A percentile compares a stretch with the other conserved stretches of the same genome.
These are phyloP conservation scores for Aspergillus sclerotioniger DNA, from an alignment of 495 filamentous ascomycete species.

Conservation along the genomic window DNA sequence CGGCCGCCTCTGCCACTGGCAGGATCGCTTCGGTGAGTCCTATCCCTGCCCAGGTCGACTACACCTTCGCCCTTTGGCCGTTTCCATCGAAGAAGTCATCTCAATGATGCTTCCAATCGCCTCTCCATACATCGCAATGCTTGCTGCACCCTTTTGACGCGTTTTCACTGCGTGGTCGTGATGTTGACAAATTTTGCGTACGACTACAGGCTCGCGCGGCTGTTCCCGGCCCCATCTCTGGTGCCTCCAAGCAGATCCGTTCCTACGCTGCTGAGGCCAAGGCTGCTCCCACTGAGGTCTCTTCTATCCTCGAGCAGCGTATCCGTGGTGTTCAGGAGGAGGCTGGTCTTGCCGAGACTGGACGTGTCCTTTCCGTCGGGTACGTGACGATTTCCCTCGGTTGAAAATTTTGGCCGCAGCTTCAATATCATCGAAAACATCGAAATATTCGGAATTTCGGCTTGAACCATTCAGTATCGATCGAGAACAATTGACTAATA, in stretches of 20 bases:
- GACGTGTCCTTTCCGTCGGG: conserved; percentile 98
- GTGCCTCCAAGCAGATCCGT: conserved; percentile 73
- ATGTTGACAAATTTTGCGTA: conserved; percentile 49
- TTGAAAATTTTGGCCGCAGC: conserved; percentile 40
- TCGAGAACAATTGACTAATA: conserved; percentile 16
- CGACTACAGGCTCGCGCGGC: conserved; percentile 73
- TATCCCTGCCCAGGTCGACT: conserved; percentile 30
- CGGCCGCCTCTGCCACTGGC: conserved; percentile 85
- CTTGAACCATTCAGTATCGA: conserved; percentile 1
- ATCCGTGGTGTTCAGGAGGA: conserved; percentile 98
- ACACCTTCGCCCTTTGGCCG: conserved; percentile 23
- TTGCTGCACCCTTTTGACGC: conserved; percentile 26
- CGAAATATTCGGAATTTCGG: conserved; percentile 6
- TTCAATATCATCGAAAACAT: conserved; percentile 29
- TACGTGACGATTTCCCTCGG: conserved; percentile 54
- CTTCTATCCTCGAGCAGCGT: conserved; percentile 97
- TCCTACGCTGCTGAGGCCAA: conserved; percentile 92
- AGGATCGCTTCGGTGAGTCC: conserved; percentile 89
- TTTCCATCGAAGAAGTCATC: conserved; percentile 40
- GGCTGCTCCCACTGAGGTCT: conserved; percentile 95
- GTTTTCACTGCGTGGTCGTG: conserved; percentile 28
- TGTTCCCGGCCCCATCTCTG: conserved; percentile 71
- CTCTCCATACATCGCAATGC: conserved; percentile 26
- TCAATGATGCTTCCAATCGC: conserved; percentile 38
- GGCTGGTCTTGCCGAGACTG: conserved; percentile 93